Evolutionary conservation across 2,329 filamentous ascomycete genomes (phyloP), one percentile per base, ranked within the genome.

Genomic region (Aspergillus arachidicola): DNA sequence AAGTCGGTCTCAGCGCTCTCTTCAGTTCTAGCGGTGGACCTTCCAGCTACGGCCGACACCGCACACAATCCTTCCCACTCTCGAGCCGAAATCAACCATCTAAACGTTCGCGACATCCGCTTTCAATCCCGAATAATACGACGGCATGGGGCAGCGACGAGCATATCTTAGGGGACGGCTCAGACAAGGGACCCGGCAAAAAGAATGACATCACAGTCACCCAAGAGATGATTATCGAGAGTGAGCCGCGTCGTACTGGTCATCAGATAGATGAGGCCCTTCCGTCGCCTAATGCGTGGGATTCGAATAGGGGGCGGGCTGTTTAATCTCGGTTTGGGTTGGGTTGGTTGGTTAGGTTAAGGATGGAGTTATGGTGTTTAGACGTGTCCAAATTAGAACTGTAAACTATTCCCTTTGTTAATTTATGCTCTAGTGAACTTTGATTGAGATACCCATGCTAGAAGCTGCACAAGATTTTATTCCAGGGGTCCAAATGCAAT

Each of bases 61-160:
- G 26, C 50, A 69, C 71, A 0, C 59, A 67, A 19, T 63, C 69
- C 21, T 67, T 71, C 38, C 69, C 68, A 1, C 66, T 73, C 32
- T 66, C 66, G 3, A 69, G 70, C 30, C 65, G 58, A 38, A 63
- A 10, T 66, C 51, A 14, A 21, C 57, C 2, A 38, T 53, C 26
- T 53, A 62, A 9, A 57, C 67, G 19, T 57, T 63, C 32, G 16
- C 51, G 51, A 36, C 51, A 55, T 7, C 51, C 51, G 2, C 51
- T 55, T 9, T 55, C 51, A 0, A 55, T 55, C n/a, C 32, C 51
- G 2, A 54, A 67, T 32, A 51, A 51, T 9, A 62, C 59, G 12
- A 66, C 60, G 14, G 72, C 68, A 6, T 73, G 72, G 71, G 72
- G 72, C 2, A 75, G 72, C 32, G 73, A 76, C 32, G 73, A 75